phyloP scores from a whole-genome alignment of 352 stramenopile species.

The Globisporangium irregulare region DNA sequence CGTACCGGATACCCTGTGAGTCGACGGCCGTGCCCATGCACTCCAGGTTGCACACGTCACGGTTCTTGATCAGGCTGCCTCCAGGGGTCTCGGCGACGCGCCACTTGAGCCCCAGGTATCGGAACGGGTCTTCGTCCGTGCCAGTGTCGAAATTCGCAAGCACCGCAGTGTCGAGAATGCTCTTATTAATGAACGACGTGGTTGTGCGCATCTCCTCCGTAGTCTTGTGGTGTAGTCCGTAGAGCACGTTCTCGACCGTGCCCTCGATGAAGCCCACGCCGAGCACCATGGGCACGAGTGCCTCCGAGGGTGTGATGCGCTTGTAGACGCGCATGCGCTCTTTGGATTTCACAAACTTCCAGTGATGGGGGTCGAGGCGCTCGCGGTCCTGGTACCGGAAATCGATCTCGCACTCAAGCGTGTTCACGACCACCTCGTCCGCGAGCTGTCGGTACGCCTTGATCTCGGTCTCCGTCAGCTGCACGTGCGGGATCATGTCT shows the following conservation, averaged over 20 bases:
- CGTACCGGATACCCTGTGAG: slow-evolving; percentile 31
- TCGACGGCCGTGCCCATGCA: slow-evolving; percentile 31
- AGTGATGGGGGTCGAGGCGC: slow-evolving; percentile 16
- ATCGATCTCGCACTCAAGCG: slow-evolving; percentile 42
- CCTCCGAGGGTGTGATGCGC: slow-evolving; percentile 19
- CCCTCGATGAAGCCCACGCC: slow-evolving; percentile 43
- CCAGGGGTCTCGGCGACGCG: slow-evolving; percentile 21
- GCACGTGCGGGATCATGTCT: slow-evolving; percentile 18
- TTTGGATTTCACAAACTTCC: slow-evolving; percentile 37
- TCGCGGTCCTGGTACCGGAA: slow-evolving; percentile 17
- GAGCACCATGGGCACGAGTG: slow-evolving; percentile 36
- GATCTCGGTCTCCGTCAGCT: slow-evolving; percentile 31
- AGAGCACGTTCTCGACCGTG: slow-evolving; percentile 42
- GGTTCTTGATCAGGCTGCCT: slow-evolving; percentile 37
- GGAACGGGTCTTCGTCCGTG: slow-evolving; percentile 36
- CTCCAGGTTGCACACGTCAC: slow-evolving; percentile 49
- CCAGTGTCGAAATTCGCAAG: slow-evolving; percentile 35
- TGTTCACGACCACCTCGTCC: slow-evolving; percentile 37
- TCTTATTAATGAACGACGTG: slow-evolving; percentile 34
- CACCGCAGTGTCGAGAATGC: slow-evolving; percentile 35
- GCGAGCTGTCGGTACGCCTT: slow-evolving; percentile 29
- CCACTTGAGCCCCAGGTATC: slow-evolving; percentile 56
- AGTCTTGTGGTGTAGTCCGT: slow-evolving; percentile 47
- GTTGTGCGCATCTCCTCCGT: slow-evolving; percentile 48
- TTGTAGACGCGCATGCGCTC: slow-evolving; percentile 40